These are phyloP conservation scores for Aspergillus novoparasiticus DNA, from an alignment of 2,329 filamentous ascomycete species.

Conservation along the genomic window DNA sequence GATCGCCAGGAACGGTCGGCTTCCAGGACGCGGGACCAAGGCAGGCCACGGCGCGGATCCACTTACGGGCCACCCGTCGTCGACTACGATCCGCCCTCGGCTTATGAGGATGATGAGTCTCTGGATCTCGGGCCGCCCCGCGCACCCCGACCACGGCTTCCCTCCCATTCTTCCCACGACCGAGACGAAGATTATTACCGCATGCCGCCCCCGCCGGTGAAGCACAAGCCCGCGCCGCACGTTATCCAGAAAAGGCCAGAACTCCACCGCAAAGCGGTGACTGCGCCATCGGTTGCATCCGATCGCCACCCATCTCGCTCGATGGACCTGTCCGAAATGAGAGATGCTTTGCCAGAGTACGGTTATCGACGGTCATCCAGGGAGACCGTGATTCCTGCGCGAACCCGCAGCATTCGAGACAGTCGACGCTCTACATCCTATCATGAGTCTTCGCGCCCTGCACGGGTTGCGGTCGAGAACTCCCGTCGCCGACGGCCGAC, in stretches of 20 bases:
- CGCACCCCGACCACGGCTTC: conserved; percentile 32
- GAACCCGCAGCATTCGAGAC: conserved; percentile 35
- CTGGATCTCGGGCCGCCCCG: conserved; percentile 32
- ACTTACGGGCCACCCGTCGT: conserved; percentile 38
- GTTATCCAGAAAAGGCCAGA: conserved; percentile 42
- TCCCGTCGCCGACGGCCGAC: conserved; percentile 36
- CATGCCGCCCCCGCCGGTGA: conserved; percentile 46
- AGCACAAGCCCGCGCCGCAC: conserved; percentile 30
- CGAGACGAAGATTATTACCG: conserved; percentile 46
- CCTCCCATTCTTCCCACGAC: conserved; percentile 31
- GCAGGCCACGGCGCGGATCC: conserved; percentile 34
- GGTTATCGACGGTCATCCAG: conserved; percentile 34
- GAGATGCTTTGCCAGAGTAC: conserved; percentile 35
- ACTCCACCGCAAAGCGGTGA: conserved; percentile 33
- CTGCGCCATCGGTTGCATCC: conserved; percentile 30
- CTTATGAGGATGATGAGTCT: conserved; percentile 33
- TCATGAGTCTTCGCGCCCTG: conserved; percentile 33
- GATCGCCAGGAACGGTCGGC: conserved; percentile 38
- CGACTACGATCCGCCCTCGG: conserved; percentile 34
- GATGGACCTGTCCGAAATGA: conserved; percentile 40
- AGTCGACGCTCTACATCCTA: conserved; percentile 34
- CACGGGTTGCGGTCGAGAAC: conserved; percentile 37
- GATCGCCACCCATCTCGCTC: conserved; percentile 34
- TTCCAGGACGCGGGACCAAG: conserved; percentile 38
- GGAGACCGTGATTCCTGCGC: conserved; percentile 36